Evolutionary conservation across 2,329 filamentous ascomycete species (phyloP), one percentile per base, ranked within the genome.

Genomic region (Monosporascus sp.): DNA sequence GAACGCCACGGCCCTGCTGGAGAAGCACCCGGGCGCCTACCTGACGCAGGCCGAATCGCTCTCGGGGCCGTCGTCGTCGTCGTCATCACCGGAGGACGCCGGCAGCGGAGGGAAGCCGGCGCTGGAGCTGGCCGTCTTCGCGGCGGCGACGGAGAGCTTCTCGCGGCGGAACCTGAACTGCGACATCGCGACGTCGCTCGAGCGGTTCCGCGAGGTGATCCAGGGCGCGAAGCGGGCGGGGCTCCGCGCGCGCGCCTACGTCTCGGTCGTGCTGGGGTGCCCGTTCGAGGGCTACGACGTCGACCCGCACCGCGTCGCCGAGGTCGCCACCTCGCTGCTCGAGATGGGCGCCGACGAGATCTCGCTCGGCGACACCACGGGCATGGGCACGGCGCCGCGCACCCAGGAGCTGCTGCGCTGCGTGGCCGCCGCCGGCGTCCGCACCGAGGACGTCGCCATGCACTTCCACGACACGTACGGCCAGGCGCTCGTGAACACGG

Each of bases 261-360:
- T 96, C 62, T 92, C 86, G 1, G 87, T 90, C 14, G 89, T 90
- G 0, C 76, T 95, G 6, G 88, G 88, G 1, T 95, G 90, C 59
- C 90, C 90, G 0, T 94, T 87, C 57, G 83, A 86, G 60, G 85
- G 85, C 3, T 77, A 78, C 66, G 80, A 85, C 50, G 83, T 87
- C 3, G 75, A 85, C 60, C 83, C 84, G 35, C 77, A 80, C 64
- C 76, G 74, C 57, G 85, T 88, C 0, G 84, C 83, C 0, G 80
- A 87, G 60, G 82, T 88, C 45, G 86, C 88, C 0, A 80, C 76
- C 55, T 84, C 77, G 64, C 73, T 96, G 48, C 77, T 96, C 1
- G 88, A 92, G 65, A 89, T 93, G 77, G 92, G 92, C 18, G 92
- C 90, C 20, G 90, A 96, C 65, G 90, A 96, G 76, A 91, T 97